These are phyloP conservation scores for Paracoccidioides lutzii DNA, from an alignment of 2,329 filamentous ascomycete species.

Conservation along the genomic window DNA sequence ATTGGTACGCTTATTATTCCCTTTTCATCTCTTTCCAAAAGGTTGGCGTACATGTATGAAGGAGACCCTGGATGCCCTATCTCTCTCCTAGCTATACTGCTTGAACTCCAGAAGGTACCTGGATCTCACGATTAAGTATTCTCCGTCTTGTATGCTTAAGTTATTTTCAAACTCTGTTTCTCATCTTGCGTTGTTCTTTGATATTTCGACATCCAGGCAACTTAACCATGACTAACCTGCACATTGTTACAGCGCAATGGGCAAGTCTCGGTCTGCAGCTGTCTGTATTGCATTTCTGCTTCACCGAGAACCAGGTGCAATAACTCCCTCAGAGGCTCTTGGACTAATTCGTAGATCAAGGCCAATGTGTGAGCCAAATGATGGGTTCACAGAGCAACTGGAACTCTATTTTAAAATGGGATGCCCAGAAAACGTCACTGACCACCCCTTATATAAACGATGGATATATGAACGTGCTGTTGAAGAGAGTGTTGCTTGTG, in stretches of 20 bases:
- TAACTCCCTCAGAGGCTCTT: conserved; percentile 52
- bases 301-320: conserved; percentile 43
- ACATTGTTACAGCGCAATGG: conserved; percentile 60
- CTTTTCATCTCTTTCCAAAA: not conserved
- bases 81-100: too few relatives aligned
- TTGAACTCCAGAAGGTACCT: not conserved
- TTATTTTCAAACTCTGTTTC: not conserved
- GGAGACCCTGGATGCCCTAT: not conserved
- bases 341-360: conserved; percentile 55
- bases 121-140: not conserved
- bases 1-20: conserved; percentile 46
- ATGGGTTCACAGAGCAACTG: conserved; percentile 82
- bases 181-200: not conserved
- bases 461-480: conserved; percentile 57
- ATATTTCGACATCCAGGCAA: not conserved
- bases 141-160: too few relatives aligned
- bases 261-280: conserved; percentile 83
- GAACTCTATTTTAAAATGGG: conserved; percentile 79
- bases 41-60: not conserved
- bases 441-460: conserved; percentile 65
- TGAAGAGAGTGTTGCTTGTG: conserved; percentile 55
- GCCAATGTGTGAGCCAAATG: conserved; percentile 74
- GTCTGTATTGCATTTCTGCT: conserved; percentile 77
- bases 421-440: conserved; percentile 56
- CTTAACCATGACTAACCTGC: not conserved